Percentiles rank a stretch among this genome's conserved stretches.
Conservation (phyloP, 306 rosid species). For the Prunus campanulata region DNA sequence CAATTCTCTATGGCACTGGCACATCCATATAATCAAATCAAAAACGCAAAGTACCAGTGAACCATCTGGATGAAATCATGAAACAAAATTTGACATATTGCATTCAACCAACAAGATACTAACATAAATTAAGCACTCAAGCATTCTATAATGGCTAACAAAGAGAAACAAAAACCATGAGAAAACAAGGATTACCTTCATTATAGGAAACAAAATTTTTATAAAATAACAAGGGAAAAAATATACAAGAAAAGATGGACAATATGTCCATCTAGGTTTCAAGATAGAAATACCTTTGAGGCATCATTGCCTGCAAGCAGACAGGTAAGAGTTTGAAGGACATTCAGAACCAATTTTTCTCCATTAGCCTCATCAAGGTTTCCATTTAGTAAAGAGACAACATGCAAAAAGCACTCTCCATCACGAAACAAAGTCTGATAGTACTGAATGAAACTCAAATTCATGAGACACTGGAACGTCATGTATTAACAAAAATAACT, state of each 20-base stretch:
- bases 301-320: slow-evolving; percentile 79
- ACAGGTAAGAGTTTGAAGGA: slow-evolving; percentile 84
- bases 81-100: background rate
- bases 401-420: slow-evolving; percentile 96
- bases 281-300: slow-evolving; percentile 65
- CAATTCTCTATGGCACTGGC: background rate
- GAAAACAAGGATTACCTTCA: background rate
- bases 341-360: slow-evolving; percentile 81
- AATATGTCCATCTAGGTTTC: background rate
- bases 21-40: background rate
- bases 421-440: slow-evolving; percentile 91
- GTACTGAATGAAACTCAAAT: slow-evolving; percentile 54
- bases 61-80: background rate
- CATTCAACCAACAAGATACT: background rate
- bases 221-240: background rate
- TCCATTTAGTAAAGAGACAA: slow-evolving; percentile 88
- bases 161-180: background rate
- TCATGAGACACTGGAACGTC: slow-evolving; percentile 24
- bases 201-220: background rate
- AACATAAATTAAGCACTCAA: background rate
- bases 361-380: slow-evolving; percentile 57
- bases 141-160: background rate
- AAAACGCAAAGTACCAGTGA: background rate
- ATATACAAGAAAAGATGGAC: background rate
- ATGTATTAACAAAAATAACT: slow-evolving; percentile 6